Percentiles rank a stretch among this genome's conserved stretches.
phyloP scores from a whole-genome alignment of 78 protist species.

The Planoprotostelium fungivorum region DNA sequence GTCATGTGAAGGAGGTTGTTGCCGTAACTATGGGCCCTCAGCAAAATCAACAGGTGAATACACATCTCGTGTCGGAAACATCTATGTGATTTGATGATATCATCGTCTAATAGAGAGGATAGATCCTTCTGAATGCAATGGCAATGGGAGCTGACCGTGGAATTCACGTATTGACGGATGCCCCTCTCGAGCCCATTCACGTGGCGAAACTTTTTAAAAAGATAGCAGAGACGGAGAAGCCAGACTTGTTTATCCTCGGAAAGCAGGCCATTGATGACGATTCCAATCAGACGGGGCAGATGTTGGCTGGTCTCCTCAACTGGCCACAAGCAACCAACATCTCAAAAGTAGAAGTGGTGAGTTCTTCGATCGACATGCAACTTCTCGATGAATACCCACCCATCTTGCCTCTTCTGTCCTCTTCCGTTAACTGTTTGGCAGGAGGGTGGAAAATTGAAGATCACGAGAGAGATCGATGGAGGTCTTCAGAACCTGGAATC shows the following conservation, averaged over 20 bases:
- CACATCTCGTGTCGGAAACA: background rate
- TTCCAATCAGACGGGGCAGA: constrained; percentile 90
- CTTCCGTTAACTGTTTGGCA: too few relatives aligned
- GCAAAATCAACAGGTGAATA: constrained; percentile 24
- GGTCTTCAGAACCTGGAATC: constrained; percentile 86
- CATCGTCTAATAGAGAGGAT: background rate
- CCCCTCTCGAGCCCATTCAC: constrained; percentile 73
- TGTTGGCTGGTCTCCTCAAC: constrained; percentile 83
- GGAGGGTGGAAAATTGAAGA: constrained; percentile 19
- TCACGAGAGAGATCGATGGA: constrained; percentile 93
- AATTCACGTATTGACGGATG: constrained; percentile 77
- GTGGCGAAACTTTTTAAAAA: constrained; percentile 86
- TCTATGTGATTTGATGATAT: background rate
- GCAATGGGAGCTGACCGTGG: constrained; percentile 97
- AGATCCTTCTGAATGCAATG: constrained; percentile 83
- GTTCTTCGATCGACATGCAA: background rate
- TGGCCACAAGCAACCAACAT: constrained; percentile 83
- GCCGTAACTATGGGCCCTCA: constrained; percentile 90
- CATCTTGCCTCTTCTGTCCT: too few relatives aligned
- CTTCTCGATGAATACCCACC: background rate
- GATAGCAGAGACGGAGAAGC: constrained; percentile 66
- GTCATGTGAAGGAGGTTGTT: constrained; percentile 74
- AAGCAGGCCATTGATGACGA: constrained; percentile 98
- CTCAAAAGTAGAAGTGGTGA: background rate
- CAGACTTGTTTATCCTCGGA: constrained; percentile 56